A percentile compares a stretch with the other conserved stretches of the same genome.
Evolutionary conservation across 768 basidiomycete genomes (phyloP).

Genomic region (Kwoniella shandongensis): DNA sequence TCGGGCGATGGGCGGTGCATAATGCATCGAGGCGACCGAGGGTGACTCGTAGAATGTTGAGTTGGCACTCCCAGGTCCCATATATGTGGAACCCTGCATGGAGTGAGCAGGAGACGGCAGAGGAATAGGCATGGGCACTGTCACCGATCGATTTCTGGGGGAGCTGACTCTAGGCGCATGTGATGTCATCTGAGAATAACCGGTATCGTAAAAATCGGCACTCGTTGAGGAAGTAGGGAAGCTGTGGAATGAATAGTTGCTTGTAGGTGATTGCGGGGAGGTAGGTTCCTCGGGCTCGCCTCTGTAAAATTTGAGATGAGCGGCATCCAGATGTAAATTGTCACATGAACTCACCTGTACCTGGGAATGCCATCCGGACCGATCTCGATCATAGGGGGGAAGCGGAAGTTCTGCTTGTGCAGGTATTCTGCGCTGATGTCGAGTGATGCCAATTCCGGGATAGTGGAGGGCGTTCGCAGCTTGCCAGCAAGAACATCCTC

Average conservation of each 20-base stretch:
- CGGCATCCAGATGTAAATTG: background rate
- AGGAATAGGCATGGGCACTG: constrained; percentile 28
- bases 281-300: constrained; percentile 23
- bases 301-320: constrained; percentile 6
- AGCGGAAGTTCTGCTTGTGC: constrained; percentile 85
- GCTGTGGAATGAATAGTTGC: constrained; percentile 8
- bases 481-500: constrained; percentile 87
- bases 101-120: constrained; percentile 12
- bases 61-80: constrained; percentile 13
- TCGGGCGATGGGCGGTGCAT: constrained; percentile 17
- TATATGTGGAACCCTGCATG: constrained; percentile 1
- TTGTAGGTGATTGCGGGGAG: constrained; percentile 23
- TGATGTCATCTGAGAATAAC: constrained; percentile 12
- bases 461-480: constrained; percentile 79
- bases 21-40: constrained; percentile 6
- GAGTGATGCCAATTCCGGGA: constrained; percentile 80
- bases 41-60: constrained; percentile 16
- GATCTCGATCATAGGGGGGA: constrained; percentile 82
- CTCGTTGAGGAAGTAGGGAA: constrained; percentile 12
- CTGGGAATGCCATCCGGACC: constrained; percentile 77
- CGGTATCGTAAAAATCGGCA: constrained; percentile 15
- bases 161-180: constrained; percentile 10
- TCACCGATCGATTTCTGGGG: constrained; percentile 23
- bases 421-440: constrained; percentile 86
- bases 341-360: constrained; percentile 58